Base-by-base conservation (phyloP, 116 monocot genomes). In the Zostera marina region DNA sequence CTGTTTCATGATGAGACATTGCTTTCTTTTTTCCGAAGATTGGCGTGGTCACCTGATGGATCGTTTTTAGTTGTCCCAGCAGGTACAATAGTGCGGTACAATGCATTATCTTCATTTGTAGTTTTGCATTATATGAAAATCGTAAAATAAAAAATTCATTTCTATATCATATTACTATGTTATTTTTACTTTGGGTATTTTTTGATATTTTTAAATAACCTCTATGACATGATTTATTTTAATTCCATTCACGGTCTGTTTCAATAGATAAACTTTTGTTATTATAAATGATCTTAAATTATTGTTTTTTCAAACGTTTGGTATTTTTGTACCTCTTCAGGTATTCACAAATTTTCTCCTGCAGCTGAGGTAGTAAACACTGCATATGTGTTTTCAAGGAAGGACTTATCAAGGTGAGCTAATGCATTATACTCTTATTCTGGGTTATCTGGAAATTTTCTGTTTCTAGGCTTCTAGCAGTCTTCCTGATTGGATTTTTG, bases 1-100 rank as follows among this genome's bases (percentile, higher is more conserved):
- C 64, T 96, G 22, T 96, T 96, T 76, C 85, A 89, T 74, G 96
- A 96, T 66, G 96, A 96, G 46, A 89, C 89, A n/a, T 63, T 96
- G 69, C 79, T 80, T 54, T 96, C 96, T 16, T 96, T 96, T 64
- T 96, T 94, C 48, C 68, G 94, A 43, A 74, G 94, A 74, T 72
- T 94, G 60, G 58, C 73, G 24, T 94, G 94, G 94, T 88, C 94
- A 61, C 94, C 94, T 63, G 94, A 94, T 74, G 94, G 94, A 54
- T 82, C 94, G 11, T 94, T 94, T 74, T 70, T 94, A 68, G 61
- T 94, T 42, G 77, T 81, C 38, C 94, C 94, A 43, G 79, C 82
- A 71, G 94, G 94, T 93, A 84, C 58, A 6, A 15, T 5, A 41
- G 94, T 93, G 81, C 58, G 3, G 12, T 5, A 41, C 10, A n/a